Evolutionary conservation across 2,329 filamentous ascomycete genomes (phyloP).

Genomic region (Orbilia oligospora): DNA sequence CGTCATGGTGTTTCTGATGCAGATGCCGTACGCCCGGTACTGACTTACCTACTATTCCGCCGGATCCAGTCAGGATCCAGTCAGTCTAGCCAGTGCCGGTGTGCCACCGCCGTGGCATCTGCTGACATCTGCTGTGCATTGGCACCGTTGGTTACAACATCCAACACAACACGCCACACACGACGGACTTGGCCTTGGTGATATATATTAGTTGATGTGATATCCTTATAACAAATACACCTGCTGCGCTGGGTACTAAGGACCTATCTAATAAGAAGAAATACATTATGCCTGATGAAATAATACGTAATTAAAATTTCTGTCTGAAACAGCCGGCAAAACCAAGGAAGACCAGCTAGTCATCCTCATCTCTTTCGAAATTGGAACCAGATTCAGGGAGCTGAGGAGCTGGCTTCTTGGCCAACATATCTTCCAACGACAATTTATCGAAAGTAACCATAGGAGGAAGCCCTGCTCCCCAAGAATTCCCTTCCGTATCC

Average conservation of each 20-base stretch:
- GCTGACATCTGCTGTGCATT: too few species aligned
- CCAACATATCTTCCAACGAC: slow-evolving; percentile 27
- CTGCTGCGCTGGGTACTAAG: too few species aligned
- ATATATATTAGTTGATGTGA: too few species aligned
- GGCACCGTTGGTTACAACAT: too few species aligned
- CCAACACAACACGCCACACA: slow-evolving; percentile 6
- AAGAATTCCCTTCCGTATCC: neutral
- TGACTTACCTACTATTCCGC: too few species aligned
- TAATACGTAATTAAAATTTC: neutral
- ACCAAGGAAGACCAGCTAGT: too few species aligned
- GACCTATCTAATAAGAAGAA: neutral
- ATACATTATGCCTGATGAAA: neutral
- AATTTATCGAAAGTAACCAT: slow-evolving; percentile 12
- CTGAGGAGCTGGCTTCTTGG: neutral
- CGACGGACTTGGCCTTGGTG: too few species aligned
- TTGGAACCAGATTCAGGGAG: neutral
- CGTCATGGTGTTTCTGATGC: slow-evolving; percentile 28
- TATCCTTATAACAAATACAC: too few species aligned
- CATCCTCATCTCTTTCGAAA: neutral
- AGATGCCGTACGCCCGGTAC: slow-evolving; percentile 17
- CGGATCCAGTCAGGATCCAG: too few species aligned
- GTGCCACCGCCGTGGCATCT: too few species aligned
- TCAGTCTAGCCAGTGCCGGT: neutral
- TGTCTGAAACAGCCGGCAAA: too few species aligned
- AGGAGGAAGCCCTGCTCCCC: slow-evolving; percentile 22